phyloP scores from a whole-genome alignment of 2,329 filamentous ascomycete genomes.

The Fusarium sterilihyphosum region DNA sequence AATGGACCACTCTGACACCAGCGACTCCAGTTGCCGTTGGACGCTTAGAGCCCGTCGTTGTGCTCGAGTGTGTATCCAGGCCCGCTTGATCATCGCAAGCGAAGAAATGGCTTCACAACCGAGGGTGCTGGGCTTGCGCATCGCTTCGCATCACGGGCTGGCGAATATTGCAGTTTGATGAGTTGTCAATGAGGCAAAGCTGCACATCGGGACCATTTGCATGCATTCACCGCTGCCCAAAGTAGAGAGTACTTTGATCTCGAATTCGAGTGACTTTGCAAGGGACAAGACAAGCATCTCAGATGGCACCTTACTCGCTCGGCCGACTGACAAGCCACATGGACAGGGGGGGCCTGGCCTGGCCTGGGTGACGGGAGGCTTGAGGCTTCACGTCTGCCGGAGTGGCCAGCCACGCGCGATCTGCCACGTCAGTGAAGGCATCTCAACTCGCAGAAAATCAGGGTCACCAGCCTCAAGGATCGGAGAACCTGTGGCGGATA shows the following conservation, averaged over 20 bases:
- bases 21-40: constrained; percentile 22
- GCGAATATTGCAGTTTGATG: constrained; percentile 38
- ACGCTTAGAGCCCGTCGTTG: constrained; percentile 19
- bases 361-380: constrained; percentile 14
- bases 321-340: constrained; percentile 36
- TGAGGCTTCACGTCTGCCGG: constrained; percentile 36
- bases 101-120: constrained; percentile 21
- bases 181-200: constrained; percentile 44
- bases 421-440: constrained; percentile 55
- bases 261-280: constrained; percentile 44
- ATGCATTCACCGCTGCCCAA: constrained; percentile 37
- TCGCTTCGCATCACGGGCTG: constrained; percentile 27
- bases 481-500: constrained; percentile 31
- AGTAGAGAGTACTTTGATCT: constrained; percentile 45
- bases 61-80: background rate
- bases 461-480: constrained; percentile 51
- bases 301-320: constrained; percentile 31
- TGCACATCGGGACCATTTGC: constrained; percentile 28
- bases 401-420: constrained; percentile 46
- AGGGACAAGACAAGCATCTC: constrained; percentile 23
- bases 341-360: constrained; percentile 20
- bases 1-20: constrained; percentile 35
- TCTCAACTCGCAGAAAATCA: constrained; percentile 17
- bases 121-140: constrained; percentile 29
- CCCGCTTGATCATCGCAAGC: constrained; percentile 27